Evolutionary conservation across 257 asterid species (phyloP).

Genomic region (Lycium ferocissimum): DNA sequence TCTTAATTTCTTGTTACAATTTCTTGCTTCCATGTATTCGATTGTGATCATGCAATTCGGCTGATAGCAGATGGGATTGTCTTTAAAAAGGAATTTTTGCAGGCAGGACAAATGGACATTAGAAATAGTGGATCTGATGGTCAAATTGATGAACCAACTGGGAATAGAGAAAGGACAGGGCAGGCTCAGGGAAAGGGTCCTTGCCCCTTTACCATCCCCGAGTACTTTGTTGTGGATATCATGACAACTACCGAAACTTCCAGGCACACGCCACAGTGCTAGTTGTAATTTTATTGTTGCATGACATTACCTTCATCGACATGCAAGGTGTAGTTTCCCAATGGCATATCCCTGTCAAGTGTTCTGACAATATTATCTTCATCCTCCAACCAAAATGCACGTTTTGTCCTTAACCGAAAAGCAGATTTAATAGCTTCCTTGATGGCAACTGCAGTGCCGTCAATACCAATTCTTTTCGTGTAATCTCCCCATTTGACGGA

Average conservation of each 20-base stretch:
- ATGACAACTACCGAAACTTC: neutral
- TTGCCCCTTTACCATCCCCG: neutral
- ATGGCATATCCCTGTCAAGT: constrained; percentile 92
- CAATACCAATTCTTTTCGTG: constrained; percentile 78
- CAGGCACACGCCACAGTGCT: neutral
- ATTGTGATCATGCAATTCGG: neutral
- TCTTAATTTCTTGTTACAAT: neutral
- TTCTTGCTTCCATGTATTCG: neutral
- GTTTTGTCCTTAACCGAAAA: constrained; percentile 76
- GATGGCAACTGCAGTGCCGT: constrained; percentile 77
- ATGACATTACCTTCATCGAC: constrained; percentile 77
- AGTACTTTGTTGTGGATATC: constrained; percentile 6
- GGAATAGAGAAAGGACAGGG: neutral
- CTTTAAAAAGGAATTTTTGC: neutral
- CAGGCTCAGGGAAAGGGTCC: constrained; percentile 4
- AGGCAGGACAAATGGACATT: neutral
- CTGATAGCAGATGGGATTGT: constrained; percentile 21
- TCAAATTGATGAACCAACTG: constrained; percentile 23
- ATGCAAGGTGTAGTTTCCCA: constrained; percentile 83
- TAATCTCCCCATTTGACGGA: constrained; percentile 76
- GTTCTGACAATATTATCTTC: constrained; percentile 77
- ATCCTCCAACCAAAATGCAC: constrained; percentile 97
- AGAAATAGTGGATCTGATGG: constrained; percentile 4
- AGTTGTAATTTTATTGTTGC: constrained; percentile 24
- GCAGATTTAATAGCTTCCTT: constrained; percentile 84